phyloP scores from a whole-genome alignment of 1,139 yeast species.

The Saccharomyces hybrid region DNA sequence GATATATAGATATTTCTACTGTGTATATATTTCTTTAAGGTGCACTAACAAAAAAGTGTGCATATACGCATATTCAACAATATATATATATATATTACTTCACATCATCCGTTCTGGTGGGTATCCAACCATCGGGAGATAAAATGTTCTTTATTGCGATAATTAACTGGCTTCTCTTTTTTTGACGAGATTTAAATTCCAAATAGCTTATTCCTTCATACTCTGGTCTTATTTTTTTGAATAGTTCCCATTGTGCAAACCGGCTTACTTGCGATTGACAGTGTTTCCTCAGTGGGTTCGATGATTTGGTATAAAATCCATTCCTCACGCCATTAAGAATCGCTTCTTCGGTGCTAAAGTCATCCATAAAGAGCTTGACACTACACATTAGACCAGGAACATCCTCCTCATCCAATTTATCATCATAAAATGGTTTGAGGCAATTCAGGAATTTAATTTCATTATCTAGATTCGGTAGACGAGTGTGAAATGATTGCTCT shows the following conservation, averaged over 20 bases:
- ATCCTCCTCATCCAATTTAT: constrained; percentile 26
- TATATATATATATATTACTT: neutral
- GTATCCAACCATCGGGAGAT: constrained; percentile 28
- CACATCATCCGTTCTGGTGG: constrained; percentile 21
- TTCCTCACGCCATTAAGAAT: constrained; percentile 48
- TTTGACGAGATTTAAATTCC: constrained; percentile 20
- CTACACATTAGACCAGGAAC: constrained; percentile 20
- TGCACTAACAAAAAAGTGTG: neutral
- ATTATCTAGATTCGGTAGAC: constrained; percentile 25
- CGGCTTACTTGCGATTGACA: constrained; percentile 33
- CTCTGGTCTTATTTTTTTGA: constrained; percentile 7
- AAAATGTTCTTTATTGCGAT: constrained; percentile 9
- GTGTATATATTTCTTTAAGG: neutral
- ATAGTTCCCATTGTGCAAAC: constrained; percentile 20
- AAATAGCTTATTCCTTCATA: constrained; percentile 14
- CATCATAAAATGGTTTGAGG: constrained; percentile 10
- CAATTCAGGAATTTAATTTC: constrained; percentile 11
- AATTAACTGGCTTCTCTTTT: constrained; percentile 15
- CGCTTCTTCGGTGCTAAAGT: constrained; percentile 31
- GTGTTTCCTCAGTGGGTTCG: constrained; percentile 37
- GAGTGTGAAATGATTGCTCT: constrained; percentile 43
- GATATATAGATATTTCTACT: neutral
- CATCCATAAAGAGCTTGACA: constrained; percentile 11
- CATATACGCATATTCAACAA: neutral
- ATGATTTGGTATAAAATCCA: constrained; percentile 40